Evolutionary conservation across 2,329 filamentous ascomycete species (phyloP).

Genomic region (Penicillium corylophilum): DNA sequence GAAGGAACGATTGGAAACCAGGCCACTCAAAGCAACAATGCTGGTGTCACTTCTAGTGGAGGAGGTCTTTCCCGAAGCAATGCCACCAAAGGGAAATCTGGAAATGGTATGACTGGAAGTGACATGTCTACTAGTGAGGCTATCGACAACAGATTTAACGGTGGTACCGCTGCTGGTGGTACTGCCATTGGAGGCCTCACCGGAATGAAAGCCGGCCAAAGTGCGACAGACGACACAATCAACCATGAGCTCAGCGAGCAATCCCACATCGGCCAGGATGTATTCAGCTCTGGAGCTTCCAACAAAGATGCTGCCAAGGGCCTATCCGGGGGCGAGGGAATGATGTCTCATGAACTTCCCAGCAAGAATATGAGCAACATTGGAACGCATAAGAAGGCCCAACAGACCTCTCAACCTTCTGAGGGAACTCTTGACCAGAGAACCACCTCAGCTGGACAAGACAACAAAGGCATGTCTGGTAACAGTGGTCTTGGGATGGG

Average conservation of each 20-base stretch:
- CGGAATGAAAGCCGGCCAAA: background rate
- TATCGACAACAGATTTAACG: background rate
- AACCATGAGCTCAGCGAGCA: background rate
- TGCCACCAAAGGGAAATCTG: conserved; percentile 1
- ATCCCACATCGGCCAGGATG: background rate
- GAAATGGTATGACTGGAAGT: background rate
- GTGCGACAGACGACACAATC: background rate
- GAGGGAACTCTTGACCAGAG: background rate
- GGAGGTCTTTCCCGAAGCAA: background rate
- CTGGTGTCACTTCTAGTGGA: conserved; percentile 1
- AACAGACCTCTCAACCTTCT: background rate
- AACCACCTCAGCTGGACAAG: background rate
- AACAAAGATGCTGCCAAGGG: background rate
- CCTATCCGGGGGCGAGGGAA: background rate
- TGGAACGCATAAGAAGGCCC: background rate
- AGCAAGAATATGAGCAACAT: background rate
- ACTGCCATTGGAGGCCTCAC: background rate
- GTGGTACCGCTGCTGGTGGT: background rate
- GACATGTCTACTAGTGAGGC: background rate
- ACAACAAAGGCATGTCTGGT: conserved; percentile 1
- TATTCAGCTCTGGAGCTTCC: background rate
- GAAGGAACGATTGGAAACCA: too few relatives aligned
- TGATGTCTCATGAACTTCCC: background rate
- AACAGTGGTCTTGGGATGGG: background rate
- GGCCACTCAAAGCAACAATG: too few relatives aligned